Evolutionary conservation across 805 yeast genomes (phyloP).

Genomic region (Ogataea philodendri): DNA sequence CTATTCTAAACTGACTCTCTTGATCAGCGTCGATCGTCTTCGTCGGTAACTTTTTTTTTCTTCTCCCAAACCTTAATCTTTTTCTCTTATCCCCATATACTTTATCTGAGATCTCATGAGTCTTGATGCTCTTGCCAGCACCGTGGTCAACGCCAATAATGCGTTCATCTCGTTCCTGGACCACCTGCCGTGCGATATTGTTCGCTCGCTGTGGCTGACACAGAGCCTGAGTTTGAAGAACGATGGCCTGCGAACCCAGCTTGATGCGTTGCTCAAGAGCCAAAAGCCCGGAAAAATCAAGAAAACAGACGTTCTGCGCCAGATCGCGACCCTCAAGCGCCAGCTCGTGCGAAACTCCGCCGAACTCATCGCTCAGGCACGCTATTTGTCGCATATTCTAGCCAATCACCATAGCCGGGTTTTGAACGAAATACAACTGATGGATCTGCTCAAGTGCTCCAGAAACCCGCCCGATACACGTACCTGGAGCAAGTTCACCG

Average conservation of each 20-base stretch:
- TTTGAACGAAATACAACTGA: conserved; percentile 26
- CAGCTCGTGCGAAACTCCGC: conserved; percentile 21
- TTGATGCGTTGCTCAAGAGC: conserved; percentile 5
- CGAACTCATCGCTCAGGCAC: conserved; percentile 29
- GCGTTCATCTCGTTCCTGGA: conserved; percentile 38
- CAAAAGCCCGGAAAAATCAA: conserved; percentile 5
- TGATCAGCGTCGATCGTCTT: conserved; percentile 11
- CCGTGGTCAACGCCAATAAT: conserved; percentile 32
- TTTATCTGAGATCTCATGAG: too few species aligned
- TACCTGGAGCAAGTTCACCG: conserved; percentile 23
- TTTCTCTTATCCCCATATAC: background rate
- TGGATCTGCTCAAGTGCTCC: conserved; percentile 23
- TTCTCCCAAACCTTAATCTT: background rate
- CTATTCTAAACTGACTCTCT: conserved; percentile 13
- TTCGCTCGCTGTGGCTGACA: conserved; percentile 37
- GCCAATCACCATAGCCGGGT: conserved; percentile 24
- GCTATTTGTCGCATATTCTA: conserved; percentile 21
- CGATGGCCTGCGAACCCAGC: conserved; percentile 17
- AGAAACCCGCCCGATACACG: conserved; percentile 20
- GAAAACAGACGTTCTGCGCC: conserved; percentile 1
- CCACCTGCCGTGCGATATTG: conserved; percentile 40
- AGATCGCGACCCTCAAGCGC: conserved; percentile 6
- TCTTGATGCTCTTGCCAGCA: conserved; percentile 21
- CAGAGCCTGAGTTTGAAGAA: conserved; percentile 32
- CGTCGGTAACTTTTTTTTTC: conserved; percentile 3